Evolutionary conservation across 192 early-diverging fungal genomes (phyloP).

Genomic region (Phycomyces blakesleeanus): DNA sequence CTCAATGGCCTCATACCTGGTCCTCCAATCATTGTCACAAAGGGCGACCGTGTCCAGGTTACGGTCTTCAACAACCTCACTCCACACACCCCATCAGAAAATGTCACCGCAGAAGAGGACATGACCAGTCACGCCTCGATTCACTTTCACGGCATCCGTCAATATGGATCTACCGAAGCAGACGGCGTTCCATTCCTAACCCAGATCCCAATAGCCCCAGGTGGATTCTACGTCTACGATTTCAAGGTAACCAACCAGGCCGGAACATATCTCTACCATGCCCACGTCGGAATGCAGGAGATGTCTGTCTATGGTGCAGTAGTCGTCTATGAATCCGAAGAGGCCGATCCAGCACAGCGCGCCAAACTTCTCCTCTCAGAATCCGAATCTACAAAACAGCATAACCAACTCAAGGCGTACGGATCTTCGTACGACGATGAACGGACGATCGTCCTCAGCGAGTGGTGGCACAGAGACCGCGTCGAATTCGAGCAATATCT

Average conservation of each 20-base stretch:
- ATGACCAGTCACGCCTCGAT: slow-evolving; percentile 9
- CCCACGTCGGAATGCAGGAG: slow-evolving; percentile 19
- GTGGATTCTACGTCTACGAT: slow-evolving; percentile 37
- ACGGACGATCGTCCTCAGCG: slow-evolving; percentile 17
- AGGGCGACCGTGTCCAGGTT: neutral
- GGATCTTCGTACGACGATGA: slow-evolving; percentile 39
- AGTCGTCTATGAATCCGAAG: slow-evolving; percentile 12
- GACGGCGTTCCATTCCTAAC: slow-evolving; percentile 59
- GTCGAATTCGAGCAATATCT: slow-evolving; percentile 6
- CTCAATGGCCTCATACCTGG: neutral
- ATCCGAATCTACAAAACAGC: neutral
- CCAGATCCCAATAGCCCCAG: slow-evolving; percentile 46
- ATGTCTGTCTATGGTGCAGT: neutral
- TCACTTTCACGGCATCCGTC: slow-evolving; percentile 48
- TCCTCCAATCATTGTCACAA: neutral
- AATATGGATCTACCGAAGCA: slow-evolving; percentile 32
- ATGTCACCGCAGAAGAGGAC: neutral
- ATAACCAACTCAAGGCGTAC: neutral
- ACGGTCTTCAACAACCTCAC: slow-evolving; percentile 16
- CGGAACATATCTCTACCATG: slow-evolving; percentile 43
- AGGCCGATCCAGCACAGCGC: neutral
- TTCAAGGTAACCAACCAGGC: slow-evolving; percentile 37
- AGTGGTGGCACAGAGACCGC: slow-evolving; percentile 40
- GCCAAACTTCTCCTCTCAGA: no score
- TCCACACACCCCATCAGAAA: neutral